A percentile compares a stretch with the other conserved stretches of the same genome.
These are phyloP conservation scores for Hyparrhenia diplandra DNA, from an alignment of 176 grass and related monocot genomes.

Conservation along the genomic window DNA sequence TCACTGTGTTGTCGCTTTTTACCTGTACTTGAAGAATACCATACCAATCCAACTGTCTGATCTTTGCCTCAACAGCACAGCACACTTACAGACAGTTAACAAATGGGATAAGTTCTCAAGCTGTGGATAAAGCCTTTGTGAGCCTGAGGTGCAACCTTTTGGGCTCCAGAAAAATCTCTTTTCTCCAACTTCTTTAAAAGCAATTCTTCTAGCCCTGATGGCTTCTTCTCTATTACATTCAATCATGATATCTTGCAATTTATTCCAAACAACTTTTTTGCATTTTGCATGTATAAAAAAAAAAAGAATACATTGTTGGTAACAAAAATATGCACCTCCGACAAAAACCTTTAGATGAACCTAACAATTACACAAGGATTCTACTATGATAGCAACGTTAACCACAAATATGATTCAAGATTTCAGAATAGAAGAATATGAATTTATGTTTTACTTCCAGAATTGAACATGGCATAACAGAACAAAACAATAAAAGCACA, in stretches of 20 bases:
- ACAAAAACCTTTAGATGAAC: neutral
- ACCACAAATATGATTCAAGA: neutral
- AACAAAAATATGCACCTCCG: neutral
- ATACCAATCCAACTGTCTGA: constrained; percentile 57
- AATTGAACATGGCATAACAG: neutral
- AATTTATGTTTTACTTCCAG: neutral
- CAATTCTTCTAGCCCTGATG: constrained; percentile 54
- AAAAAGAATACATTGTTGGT: constrained; percentile 5
- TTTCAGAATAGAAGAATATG: neutral
- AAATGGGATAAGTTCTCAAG: constrained; percentile 60
- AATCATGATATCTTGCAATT: constrained; percentile 32
- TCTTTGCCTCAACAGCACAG: constrained; percentile 38
- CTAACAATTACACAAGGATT: neutral
- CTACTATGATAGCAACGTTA: too few species aligned
- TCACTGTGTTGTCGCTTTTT: constrained; percentile 35
- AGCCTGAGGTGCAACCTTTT: constrained; percentile 52
- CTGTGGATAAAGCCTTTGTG: constrained; percentile 62
- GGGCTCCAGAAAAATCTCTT: constrained; percentile 52
- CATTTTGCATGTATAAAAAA: constrained; percentile 6
- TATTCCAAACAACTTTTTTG: constrained; percentile 9
- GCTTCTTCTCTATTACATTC: constrained; percentile 73
- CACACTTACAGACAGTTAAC: constrained; percentile 57
- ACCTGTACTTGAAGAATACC: constrained; percentile 53
- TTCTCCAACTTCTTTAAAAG: constrained; percentile 47
- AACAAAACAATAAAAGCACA: neutral